phyloP scores from a whole-genome alignment of 108 stramenopile species.

The Pseudonitzschia pungens region DNA sequence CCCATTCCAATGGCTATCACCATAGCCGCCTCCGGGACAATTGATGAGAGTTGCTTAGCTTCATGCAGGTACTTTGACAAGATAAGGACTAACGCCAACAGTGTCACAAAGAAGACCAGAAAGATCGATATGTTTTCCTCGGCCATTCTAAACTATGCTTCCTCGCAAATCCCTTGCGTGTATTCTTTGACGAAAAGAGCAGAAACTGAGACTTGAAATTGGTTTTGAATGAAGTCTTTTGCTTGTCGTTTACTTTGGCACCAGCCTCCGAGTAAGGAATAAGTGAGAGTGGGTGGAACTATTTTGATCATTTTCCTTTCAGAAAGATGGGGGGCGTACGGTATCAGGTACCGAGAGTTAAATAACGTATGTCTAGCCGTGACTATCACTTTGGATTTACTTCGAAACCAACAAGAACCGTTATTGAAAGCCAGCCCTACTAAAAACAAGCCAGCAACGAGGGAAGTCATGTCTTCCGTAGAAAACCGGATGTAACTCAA shows the following conservation, averaged over 20 bases:
- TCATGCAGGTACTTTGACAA: slow-evolving; percentile 47
- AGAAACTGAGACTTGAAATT: not conserved
- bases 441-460: not conserved
- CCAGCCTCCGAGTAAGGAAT: too few relatives aligned
- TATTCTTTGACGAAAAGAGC: not conserved
- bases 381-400: not conserved
- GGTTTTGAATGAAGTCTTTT: too few relatives aligned
- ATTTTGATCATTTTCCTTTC: too few relatives aligned
- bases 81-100: slow-evolving; percentile 43
- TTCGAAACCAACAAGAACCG: not conserved
- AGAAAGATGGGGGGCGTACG: too few relatives aligned
- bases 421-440: not conserved
- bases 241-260: too few relatives aligned
- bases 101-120: slow-evolving; percentile 48
- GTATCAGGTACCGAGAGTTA: too few relatives aligned
- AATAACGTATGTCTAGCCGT: too few relatives aligned
- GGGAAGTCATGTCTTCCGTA: not conserved
- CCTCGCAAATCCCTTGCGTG: not conserved
- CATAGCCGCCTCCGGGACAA: slow-evolving; percentile 79
- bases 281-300: too few relatives aligned
- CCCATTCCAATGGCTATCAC: slow-evolving; percentile 58
- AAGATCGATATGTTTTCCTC: slow-evolving; percentile 51
- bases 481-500: too few relatives aligned
- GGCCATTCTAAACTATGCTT: slow-evolving; percentile 12
- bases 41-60: slow-evolving; percentile 38